A percentile compares a stretch with the other conserved stretches of the same genome.
These are phyloP conservation scores for Erodium trifolium DNA, from an alignment of 441 rosid species.

Conservation along the genomic window DNA sequence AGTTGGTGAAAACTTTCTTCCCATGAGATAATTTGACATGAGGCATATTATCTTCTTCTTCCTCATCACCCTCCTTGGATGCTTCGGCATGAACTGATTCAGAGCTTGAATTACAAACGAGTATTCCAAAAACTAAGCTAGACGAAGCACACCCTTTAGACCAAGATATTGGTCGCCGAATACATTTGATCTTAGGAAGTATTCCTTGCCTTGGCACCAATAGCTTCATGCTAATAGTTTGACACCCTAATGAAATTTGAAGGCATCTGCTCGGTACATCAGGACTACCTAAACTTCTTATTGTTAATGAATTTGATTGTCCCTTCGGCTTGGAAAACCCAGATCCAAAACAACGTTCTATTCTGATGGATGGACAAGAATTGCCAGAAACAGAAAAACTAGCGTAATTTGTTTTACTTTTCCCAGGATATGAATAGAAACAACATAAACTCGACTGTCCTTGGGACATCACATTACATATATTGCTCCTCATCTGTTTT, in stretches of 20 bases:
- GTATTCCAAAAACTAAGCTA: slow-evolving; percentile 48
- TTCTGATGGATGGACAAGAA: slow-evolving; percentile 27
- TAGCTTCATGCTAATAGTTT: slow-evolving; percentile 33
- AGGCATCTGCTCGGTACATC: slow-evolving; percentile 32
- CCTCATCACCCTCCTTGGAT: slow-evolving; percentile 25
- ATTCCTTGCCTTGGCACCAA: slow-evolving; percentile 27
- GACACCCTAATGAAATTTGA: slow-evolving; percentile 39
- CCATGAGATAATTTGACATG: slow-evolving; percentile 42
- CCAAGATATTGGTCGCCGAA: slow-evolving; percentile 32
- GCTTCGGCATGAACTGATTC: slow-evolving; percentile 57
- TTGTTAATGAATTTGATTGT: slow-evolving; percentile 25
- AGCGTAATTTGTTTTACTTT: slow-evolving; percentile 23
- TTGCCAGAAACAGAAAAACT: slow-evolving; percentile 35
- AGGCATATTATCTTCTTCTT: slow-evolving; percentile 25
- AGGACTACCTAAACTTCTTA: slow-evolving; percentile 28
- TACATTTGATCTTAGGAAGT: too few species aligned
- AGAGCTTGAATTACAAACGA: slow-evolving; percentile 56
- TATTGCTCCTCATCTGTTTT: slow-evolving; percentile 32
- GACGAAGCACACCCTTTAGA: slow-evolving; percentile 38
- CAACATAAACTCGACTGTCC: slow-evolving; percentile 33
- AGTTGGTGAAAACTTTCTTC: slow-evolving; percentile 67
- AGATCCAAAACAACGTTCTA: slow-evolving; percentile 25
- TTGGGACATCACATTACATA: slow-evolving; percentile 25
- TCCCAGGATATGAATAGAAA: slow-evolving; percentile 24
- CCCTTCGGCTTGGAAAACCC: slow-evolving; percentile 25